phyloP scores from a whole-genome alignment of 306 rosid genomes.

The Trifolium pratense region DNA sequence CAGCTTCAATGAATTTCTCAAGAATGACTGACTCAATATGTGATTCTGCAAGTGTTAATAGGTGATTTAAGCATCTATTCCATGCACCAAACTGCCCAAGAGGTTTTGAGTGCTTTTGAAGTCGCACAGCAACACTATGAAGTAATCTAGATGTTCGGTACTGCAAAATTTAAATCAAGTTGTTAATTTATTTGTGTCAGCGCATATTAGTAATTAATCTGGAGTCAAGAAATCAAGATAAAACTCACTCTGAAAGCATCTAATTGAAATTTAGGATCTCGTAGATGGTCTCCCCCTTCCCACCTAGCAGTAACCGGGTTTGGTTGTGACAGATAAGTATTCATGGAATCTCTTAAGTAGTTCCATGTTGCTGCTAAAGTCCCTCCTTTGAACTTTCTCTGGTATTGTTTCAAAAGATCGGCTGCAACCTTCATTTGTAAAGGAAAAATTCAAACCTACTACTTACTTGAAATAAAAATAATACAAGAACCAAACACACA shows the following conservation, averaged over 20 bases:
- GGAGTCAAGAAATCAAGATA: constrained; percentile 26
- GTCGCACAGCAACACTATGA: constrained; percentile 87
- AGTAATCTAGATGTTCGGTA: constrained; percentile 93
- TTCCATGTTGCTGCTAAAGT: constrained; percentile 89
- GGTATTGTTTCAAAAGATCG: constrained; percentile 87
- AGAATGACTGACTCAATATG: constrained; percentile 92
- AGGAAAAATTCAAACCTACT: constrained; percentile 31
- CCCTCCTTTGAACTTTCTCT: constrained; percentile 87
- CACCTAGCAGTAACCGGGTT: constrained; percentile 93
- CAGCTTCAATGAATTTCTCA: constrained; percentile 85
- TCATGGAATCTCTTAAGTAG: constrained; percentile 92
- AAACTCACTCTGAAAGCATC: constrained; percentile 97
- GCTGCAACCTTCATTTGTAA: constrained; percentile 71
- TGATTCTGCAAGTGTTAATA: constrained; percentile 91
- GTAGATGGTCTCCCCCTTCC: constrained; percentile 86
- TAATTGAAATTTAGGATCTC: constrained; percentile 92
- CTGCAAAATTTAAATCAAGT: constrained; percentile 52
- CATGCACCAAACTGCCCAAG: constrained; percentile 94
- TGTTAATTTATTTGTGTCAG: constrained; percentile 14
- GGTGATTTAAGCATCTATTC: constrained; percentile 98
- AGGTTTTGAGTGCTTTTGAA: constrained; percentile 80
- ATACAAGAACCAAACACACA: constrained; percentile 21
- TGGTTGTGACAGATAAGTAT: constrained; percentile 87
- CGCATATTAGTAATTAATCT: not conserved
- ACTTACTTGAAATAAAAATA: constrained; percentile 19